These are phyloP conservation scores for Flammula alnicola DNA, from an alignment of 1,284 basidiomycete genomes.

Conservation along the genomic window DNA sequence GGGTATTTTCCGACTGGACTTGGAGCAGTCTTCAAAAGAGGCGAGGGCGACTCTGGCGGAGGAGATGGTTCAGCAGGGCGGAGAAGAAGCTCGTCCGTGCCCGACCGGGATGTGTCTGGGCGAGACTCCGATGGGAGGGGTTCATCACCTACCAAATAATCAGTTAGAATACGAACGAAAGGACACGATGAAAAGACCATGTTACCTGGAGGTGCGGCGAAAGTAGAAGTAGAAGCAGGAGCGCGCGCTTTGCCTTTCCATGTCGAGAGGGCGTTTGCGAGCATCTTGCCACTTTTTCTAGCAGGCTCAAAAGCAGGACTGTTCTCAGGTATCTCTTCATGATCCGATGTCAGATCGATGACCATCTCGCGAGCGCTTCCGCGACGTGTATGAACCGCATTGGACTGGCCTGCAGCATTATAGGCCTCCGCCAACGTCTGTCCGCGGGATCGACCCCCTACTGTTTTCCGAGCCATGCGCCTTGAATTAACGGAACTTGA, in stretches of 20 bases:
- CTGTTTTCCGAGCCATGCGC: neutral
- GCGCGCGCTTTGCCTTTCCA: slow-evolving; percentile 6
- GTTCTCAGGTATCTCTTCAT: neutral
- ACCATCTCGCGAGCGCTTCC: neutral
- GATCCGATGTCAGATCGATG: neutral
- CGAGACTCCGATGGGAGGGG: neutral
- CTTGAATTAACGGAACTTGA: too few species aligned
- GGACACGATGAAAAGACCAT: neutral
- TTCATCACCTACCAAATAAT: neutral
- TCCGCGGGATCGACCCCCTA: neutral
- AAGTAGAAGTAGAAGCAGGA: neutral
- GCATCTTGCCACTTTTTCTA: slow-evolving; percentile 2
- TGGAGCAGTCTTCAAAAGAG: slow-evolving; percentile 1
- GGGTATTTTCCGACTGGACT: neutral
- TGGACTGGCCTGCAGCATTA: slow-evolving; percentile 8
- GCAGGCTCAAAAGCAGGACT: neutral
- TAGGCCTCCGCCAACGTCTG: slow-evolving; percentile 2
- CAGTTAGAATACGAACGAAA: neutral
- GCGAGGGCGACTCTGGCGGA: slow-evolving; percentile 9
- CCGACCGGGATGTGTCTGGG: slow-evolving; percentile 4
- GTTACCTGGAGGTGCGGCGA: neutral
- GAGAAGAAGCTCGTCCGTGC: slow-evolving; percentile 12
- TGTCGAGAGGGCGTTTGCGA: neutral
- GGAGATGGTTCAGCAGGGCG: slow-evolving; percentile 10
- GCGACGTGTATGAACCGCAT: slow-evolving; percentile 1